Base-by-base conservation (phyloP, 1,284 basidiomycete genomes). In the Polyporus tsugae region DNA sequence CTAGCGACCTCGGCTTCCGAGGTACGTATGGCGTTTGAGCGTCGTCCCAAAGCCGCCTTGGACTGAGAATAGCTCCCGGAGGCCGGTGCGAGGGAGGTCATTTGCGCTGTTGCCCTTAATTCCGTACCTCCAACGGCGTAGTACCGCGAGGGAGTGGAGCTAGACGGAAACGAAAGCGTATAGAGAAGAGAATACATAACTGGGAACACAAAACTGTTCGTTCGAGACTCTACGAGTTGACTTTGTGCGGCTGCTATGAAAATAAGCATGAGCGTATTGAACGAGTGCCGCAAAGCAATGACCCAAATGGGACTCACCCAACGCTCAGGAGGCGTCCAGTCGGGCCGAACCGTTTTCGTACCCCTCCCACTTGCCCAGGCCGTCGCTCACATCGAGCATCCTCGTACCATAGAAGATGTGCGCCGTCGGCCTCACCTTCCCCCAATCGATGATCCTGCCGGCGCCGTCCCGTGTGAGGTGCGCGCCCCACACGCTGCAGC, bases 321-420 rank as follows among this genome's bases (percentile, higher is more conserved):
- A 22, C n/a, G 46, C 29, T 29, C 29, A 29, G 29, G 29, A 29
- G 29, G 35, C 11, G 17, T 59, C 73, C 22, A 82, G 70, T 62
- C 68, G 79, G 60, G 76, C 72, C 38, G 87, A 89, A 62, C 74
- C 72, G 13, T 76, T 79, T 70, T 86, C 83, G 75, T 91, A 91
- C 17, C 89, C 89, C 60, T 84, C 82, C 89, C 89, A 91, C 74
- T 91, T 91, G 33, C 80, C 82, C 68, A 91, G 69, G 4, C 72
- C 80, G 72, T 91, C 90, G 9, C 80, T 66, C 13, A 90, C 76
- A 65, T 89, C 87, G 63, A 90, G 69, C 80, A 90, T 77, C 25
- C 88, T 80, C 22, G 89, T 91, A 7, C 78, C 88, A 71, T 91
- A 91, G 77, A 91, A 91, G 11, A 87, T 87, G 76, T 91, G 90